These are phyloP conservation scores for Davidsoniella virescens DNA, from an alignment of 2,329 filamentous ascomycete species.

Conservation along the genomic window DNA sequence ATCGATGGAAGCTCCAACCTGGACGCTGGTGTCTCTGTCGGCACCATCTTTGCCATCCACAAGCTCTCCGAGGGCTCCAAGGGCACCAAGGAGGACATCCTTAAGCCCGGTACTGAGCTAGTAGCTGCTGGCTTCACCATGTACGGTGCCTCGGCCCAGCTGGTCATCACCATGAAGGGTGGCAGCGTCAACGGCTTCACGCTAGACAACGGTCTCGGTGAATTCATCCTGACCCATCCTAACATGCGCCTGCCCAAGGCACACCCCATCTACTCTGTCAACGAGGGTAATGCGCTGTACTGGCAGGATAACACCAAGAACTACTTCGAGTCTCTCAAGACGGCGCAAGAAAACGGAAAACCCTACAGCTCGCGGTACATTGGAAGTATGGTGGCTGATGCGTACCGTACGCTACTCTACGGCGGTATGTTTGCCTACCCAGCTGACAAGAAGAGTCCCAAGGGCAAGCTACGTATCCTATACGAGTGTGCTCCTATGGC, in stretches of 20 bases:
- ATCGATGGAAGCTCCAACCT: conserved; percentile 97
- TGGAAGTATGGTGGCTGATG: conserved; percentile 95
- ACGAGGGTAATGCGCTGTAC: conserved; percentile 95
- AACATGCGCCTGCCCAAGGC: conserved; percentile 74
- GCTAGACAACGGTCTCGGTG: conserved; percentile 85
- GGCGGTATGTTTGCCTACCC: conserved; percentile 97
- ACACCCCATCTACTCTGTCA: conserved; percentile 88
- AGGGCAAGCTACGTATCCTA: conserved; percentile 91
- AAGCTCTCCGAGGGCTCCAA: conserved; percentile 63
- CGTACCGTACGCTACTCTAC: conserved; percentile 87
- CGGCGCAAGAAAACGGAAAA: conserved; percentile 56
- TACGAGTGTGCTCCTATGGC: conserved; percentile 99
- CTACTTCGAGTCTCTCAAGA: conserved; percentile 84
- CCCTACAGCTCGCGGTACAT: conserved; percentile 94
- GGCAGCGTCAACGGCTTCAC: conserved; percentile 94
- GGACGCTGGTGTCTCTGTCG: conserved; percentile 92
- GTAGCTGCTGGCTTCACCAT: conserved; percentile 97
- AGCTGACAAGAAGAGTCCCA: conserved; percentile 93
- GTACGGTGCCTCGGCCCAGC: conserved; percentile 93
- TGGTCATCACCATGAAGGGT: conserved; percentile 93
- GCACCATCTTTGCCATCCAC: conserved; percentile 92
- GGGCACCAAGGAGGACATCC: conserved; percentile 68
- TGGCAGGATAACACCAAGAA: conserved; percentile 78
- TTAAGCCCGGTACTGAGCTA: conserved; percentile 79
- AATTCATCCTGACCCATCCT: conserved; percentile 97